Evolutionary conservation across 768 basidiomycete genomes (phyloP).

Genomic region (Russula lepida): DNA sequence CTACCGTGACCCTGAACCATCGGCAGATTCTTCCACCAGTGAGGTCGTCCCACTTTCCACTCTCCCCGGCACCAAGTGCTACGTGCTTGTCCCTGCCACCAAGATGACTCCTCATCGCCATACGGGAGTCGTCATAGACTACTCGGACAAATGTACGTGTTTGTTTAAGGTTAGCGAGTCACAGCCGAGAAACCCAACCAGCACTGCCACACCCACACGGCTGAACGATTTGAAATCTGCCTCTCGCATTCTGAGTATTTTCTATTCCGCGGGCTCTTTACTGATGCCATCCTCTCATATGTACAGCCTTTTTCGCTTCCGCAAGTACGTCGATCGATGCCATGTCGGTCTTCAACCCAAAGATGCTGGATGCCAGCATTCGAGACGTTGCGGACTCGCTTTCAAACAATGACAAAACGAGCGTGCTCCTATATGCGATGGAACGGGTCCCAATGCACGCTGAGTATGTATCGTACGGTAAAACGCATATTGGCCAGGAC

Average conservation of each 20-base stretch:
- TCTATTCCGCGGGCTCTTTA: not conserved
- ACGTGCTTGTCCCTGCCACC: not conserved
- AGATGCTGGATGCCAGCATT: slow-evolving; percentile 68
- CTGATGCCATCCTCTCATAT: not conserved
- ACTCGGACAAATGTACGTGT: slow-evolving; percentile 9
- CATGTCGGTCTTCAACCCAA: slow-evolving; percentile 67
- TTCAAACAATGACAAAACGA: slow-evolving; percentile 57
- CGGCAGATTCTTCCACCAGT: not conserved
- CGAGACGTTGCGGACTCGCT: slow-evolving; percentile 54
- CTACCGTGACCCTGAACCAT: too few species aligned
- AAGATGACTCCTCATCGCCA: slow-evolving; percentile 7
- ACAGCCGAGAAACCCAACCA: not conserved
- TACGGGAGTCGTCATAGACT: slow-evolving; percentile 13
- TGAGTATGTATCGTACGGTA: slow-evolving; percentile 30
- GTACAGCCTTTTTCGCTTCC: not conserved
- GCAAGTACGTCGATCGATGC: not conserved
- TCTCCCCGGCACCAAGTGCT: not conserved
- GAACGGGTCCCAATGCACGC: slow-evolving; percentile 67
- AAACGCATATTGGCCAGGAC: not conserved
- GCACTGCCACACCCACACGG: not conserved
- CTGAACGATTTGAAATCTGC: not conserved
- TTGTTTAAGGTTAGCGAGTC: not conserved
- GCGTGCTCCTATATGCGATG: slow-evolving; percentile 72
- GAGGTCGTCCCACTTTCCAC: not conserved
- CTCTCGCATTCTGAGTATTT: not conserved